Evolutionary conservation across 2,329 filamentous ascomycete species (phyloP), one percentile per base, ranked within the genome.

Genomic region (Capronia coronata): DNA sequence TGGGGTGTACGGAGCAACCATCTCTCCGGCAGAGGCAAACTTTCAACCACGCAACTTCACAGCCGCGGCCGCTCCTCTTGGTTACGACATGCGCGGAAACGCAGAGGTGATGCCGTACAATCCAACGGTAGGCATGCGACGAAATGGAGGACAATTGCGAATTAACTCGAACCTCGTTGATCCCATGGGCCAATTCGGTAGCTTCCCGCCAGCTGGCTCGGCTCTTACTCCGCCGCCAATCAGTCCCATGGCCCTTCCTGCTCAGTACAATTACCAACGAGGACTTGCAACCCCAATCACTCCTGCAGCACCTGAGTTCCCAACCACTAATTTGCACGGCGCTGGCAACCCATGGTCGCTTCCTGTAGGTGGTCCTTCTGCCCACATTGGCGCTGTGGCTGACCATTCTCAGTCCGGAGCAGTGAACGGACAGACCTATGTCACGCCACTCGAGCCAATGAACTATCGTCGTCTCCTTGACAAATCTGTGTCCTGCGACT

Each of bases 391-490:
- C n/a, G 9, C 13, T 22, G 9, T 21, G 3, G 27, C 22, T 51
- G 35, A 44, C 47, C 62, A 54, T 49, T 34, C n/a, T 58, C 65
- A 22, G 19, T 3, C 72, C 49, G 62, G 72, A 51, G 63, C 72
- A 16, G 64, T 75, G 0, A 79, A 84, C 54, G 77, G 77, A 21
- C 82, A 84, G 62, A 93, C 87, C 1, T 96, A 94, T 65, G 73
- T 96, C 22, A 83, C 86, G 9, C 84, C 89, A 2, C 86, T 86
- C 5, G 93, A 98, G 68, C 93, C 91, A 9, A 78, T 97, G 62
- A 97, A 98, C 69, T 98, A 97, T 64, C 89, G 93, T 53, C 89
- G 90, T 48, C 78, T 98, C 32, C 80, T 97, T 40, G 93, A 98
- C 64, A 89, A 90, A 64, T 95, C 91, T 65, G 88, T 94, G 68